phyloP scores from a whole-genome alignment of 2,329 filamentous ascomycete genomes.

The Aureobasidium lini region DNA sequence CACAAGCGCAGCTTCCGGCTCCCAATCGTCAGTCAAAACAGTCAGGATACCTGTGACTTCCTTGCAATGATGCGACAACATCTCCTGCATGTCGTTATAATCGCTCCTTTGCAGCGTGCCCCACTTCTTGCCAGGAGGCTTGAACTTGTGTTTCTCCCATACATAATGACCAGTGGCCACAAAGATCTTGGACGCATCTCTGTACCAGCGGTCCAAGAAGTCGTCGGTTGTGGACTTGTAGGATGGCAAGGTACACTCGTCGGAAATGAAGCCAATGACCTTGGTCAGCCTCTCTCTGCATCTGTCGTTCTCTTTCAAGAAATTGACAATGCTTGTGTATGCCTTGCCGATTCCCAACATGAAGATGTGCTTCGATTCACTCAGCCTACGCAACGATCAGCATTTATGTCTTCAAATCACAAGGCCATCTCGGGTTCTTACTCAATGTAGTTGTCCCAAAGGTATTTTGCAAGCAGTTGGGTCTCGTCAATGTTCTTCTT shows the following conservation, averaged over 20 bases:
- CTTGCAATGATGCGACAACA: conserved; percentile 47
- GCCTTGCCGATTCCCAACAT: conserved; percentile 86
- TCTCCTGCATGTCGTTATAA: conserved; percentile 44
- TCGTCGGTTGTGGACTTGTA: conserved; percentile 61
- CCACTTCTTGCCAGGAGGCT: conserved; percentile 51
- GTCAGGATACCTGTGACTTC: conserved; percentile 43
- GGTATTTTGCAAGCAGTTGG: conserved; percentile 69
- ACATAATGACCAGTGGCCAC: conserved; percentile 68
- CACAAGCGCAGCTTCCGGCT: background rate
- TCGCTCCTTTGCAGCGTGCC: conserved; percentile 44
- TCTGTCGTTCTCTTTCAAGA: conserved; percentile 57
- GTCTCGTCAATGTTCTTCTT: conserved; percentile 37
- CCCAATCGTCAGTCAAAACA: conserved; percentile 34
- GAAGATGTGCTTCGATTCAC: conserved; percentile 64
- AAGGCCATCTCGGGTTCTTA: conserved; percentile 26
- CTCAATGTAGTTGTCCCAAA: conserved; percentile 98
- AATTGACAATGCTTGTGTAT: conserved; percentile 72
- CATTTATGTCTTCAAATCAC: background rate
- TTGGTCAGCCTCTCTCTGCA: conserved; percentile 62
- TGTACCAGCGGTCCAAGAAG: conserved; percentile 71
- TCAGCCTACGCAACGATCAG: conserved; percentile 41
- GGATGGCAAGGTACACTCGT: conserved; percentile 60
- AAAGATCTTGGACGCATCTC: conserved; percentile 69
- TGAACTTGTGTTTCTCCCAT: conserved; percentile 57
- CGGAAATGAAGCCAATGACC: conserved; percentile 74